Base-by-base conservation (phyloP, 139 green algal genomes). In the Chlamydomonas sphaeroides region DNA sequence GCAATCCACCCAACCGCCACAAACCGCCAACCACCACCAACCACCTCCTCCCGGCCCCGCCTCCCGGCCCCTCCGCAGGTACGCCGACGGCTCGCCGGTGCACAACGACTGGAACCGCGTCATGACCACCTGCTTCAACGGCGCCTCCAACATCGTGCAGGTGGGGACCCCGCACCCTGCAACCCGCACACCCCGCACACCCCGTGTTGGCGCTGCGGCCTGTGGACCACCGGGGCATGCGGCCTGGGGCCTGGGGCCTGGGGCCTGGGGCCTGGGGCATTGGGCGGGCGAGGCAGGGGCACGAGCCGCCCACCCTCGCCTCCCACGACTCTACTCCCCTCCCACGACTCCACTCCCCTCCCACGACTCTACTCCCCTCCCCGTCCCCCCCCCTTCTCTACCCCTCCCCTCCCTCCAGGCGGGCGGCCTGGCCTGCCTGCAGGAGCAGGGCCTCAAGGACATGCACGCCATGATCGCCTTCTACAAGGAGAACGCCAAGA, bases 71-170 rank as follows among this genome's bases (percentile, higher is more conserved):
- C 18, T 66, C 41, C 69, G 93, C 42, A 94, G 90, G 80, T 97
- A 92, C 74, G 78, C 92, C 30, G 78, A 88, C 68, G 84, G 96
- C 68, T 92, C 67, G 68, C 88, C 90, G 25, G 95, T 97, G 28
- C 92, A 94, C 78, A 87, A 85, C 20, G 97, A 99, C 92, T 99
- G 95, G 87, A 99, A 97, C 89, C 93, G 97, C 74, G 90, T 99
- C 71, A 98, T 98, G 92, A 96, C 91, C 84, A 99, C 97, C 14
- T 95, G 94, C 84, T 99, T 99, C 95, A 99, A 99, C 81, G 97
- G 97, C 7, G 97, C 97, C 5, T 98, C 94, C 66, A 97, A 96
- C 91, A 91, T 99, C 14, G 94, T 93, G 36, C 97, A 99, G 90
- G 74, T 70, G n/a, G 2, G 59, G n/a, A 17, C 30, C 26, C n/a